A percentile compares a stretch with the other conserved stretches of the same genome.
Evolutionary conservation across 2,329 filamentous ascomycete genomes (phyloP).

Genomic region (Orbilia brochopaga): DNA sequence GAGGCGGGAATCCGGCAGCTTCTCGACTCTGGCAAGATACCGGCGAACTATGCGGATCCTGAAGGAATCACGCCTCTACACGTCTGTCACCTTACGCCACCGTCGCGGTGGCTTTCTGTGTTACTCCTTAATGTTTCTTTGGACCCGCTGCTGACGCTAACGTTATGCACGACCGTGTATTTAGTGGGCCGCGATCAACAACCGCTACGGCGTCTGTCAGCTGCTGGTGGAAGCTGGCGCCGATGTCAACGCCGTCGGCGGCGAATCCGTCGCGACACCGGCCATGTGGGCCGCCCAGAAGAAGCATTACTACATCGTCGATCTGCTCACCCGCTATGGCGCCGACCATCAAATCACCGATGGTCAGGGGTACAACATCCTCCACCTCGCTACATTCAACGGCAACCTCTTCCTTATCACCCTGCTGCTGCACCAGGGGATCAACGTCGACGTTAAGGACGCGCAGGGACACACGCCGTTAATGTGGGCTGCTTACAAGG

Average conservation of each 20-base stretch:
- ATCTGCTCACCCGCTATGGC: constrained; percentile 86
- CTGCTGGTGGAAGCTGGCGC: constrained; percentile 86
- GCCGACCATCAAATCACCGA: constrained; percentile 92
- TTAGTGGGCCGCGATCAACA: constrained; percentile 98
- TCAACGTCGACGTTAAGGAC: constrained; percentile 89
- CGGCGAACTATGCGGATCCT: constrained; percentile 82
- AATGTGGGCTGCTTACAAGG: constrained; percentile 99
- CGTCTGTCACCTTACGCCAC: constrained; percentile 64
- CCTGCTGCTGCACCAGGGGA: constrained; percentile 89
- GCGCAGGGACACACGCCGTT: constrained; percentile 88
- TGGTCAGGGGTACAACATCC: constrained; percentile 94
- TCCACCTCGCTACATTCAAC: constrained; percentile 96
- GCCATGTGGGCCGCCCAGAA: constrained; percentile 96
- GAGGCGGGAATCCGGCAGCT: constrained; percentile 84
- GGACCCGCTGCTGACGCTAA: constrained; percentile 29
- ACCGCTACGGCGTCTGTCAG: constrained; percentile 95
- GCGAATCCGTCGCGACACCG: constrained; percentile 90
- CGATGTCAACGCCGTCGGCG: constrained; percentile 92
- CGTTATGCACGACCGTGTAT: constrained; percentile 47
- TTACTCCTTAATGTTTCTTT: not conserved
- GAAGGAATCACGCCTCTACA: constrained; percentile 96
- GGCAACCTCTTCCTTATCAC: constrained; percentile 90
- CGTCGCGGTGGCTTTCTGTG: constrained; percentile 35
- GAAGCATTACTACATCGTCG: constrained; percentile 95
- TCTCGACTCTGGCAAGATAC: constrained; percentile 80